Percentiles rank a stretch among this genome's conserved stretches.
phyloP scores from a whole-genome alignment of 1,284 basidiomycete genomes.

The Porodaedalea pini region DNA sequence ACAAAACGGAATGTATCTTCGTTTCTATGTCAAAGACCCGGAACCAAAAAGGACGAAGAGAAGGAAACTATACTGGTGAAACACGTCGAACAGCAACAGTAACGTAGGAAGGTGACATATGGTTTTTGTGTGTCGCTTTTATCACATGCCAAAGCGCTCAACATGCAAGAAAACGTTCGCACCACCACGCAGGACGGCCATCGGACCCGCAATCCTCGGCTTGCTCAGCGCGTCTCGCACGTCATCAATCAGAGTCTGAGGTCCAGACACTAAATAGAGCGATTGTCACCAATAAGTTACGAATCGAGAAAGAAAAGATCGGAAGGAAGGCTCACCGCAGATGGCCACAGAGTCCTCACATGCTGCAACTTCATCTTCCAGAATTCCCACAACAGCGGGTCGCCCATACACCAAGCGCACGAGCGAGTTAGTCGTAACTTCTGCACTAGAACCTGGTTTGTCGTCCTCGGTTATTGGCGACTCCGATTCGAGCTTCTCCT shows the following conservation, averaged over 20 bases:
- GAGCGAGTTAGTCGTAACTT: neutral
- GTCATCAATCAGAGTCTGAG: slow-evolving; percentile 6
- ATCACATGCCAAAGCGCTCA: slow-evolving; percentile 11
- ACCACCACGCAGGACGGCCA: slow-evolving; percentile 7
- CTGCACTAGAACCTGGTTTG: neutral
- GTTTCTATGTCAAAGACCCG: no score
- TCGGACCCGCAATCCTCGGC: neutral
- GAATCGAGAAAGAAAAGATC: neutral
- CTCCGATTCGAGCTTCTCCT: slow-evolving; percentile 1
- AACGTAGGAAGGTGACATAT: neutral
- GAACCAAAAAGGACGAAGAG: no score
- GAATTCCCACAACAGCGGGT: neutral
- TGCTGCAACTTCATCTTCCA: neutral
- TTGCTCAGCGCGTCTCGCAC: slow-evolving; percentile 5
- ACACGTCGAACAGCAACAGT: no score
- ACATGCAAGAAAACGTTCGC: slow-evolving; percentile 16
- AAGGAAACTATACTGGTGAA: no score
- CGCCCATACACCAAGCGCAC: neutral
- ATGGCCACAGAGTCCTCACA: neutral
- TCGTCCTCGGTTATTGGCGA: neutral
- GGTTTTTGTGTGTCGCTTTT: neutral
- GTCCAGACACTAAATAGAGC: slow-evolving; percentile 14
- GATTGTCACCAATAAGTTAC: neutral
- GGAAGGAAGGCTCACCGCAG: slow-evolving; percentile 4
- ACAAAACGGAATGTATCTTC: no score